phyloP scores from a whole-genome alignment of 345 rosid genomes.

The Barbarea vulgaris region DNA sequence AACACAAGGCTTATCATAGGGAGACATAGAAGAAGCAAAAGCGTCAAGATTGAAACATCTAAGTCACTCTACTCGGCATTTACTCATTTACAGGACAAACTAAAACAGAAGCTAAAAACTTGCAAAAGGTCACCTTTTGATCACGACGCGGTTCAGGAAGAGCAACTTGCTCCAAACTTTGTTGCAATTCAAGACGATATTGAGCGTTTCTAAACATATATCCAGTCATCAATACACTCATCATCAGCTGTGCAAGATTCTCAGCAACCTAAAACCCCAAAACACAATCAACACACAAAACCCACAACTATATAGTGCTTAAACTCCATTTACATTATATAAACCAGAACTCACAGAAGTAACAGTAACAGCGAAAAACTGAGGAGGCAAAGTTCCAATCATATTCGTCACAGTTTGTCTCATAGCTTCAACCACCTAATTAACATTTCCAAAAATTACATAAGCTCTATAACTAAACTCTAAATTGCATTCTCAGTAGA shows the following conservation, averaged over 20 bases:
- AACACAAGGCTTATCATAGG: not conserved
- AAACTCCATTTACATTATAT: not conserved
- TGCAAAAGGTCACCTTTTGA: slow-evolving; percentile 48
- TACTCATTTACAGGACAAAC: not conserved
- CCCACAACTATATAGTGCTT: slow-evolving; percentile 2
- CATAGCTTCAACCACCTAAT: slow-evolving; percentile 96
- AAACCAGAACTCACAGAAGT: slow-evolving; percentile 64
- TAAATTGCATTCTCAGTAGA: not conserved
- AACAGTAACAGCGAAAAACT: slow-evolving; percentile 81
- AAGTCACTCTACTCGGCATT: not conserved
- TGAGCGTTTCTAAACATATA: slow-evolving; percentile 96
- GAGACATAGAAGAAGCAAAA: not conserved
- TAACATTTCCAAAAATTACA: slow-evolving; percentile 10
- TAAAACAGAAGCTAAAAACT: not conserved
- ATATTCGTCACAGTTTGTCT: slow-evolving; percentile 89
- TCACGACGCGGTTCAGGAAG: slow-evolving; percentile 77
- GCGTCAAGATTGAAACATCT: not conserved
- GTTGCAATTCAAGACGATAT: slow-evolving; percentile 86
- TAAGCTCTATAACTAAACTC: not conserved
- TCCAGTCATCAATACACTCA: slow-evolving; percentile 95
- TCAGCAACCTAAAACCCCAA: slow-evolving; percentile 78
- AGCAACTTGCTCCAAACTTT: slow-evolving; percentile 87
- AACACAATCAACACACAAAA: slow-evolving; percentile 14
- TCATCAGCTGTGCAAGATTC: slow-evolving; percentile 97
- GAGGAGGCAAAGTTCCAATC: slow-evolving; percentile 96